Percentiles rank a stretch among this genome's conserved stretches.
Conservation (phyloP, 2,329 filamentous ascomycete genomes). For the Fusarium veterinarium region DNA sequence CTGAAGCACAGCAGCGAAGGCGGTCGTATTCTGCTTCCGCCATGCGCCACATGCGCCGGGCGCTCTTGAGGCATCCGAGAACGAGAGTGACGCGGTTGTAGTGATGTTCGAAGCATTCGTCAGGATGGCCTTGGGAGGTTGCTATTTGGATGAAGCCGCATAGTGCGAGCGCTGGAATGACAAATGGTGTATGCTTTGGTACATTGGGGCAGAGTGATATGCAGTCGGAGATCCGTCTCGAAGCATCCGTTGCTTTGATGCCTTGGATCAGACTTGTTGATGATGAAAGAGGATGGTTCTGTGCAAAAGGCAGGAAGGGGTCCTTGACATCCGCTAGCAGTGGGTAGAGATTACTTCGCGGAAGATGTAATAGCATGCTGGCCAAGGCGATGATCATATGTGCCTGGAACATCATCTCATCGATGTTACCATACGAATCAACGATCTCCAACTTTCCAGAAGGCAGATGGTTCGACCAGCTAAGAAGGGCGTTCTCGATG, state of each 20-base stretch:
- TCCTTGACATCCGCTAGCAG: constrained; percentile 21
- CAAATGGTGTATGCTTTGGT: constrained; percentile 36
- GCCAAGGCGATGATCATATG: constrained; percentile 37
- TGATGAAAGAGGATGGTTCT: constrained; percentile 16
- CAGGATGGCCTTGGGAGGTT: constrained; percentile 30
- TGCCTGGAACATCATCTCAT: constrained; percentile 43
- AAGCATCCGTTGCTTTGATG: constrained; percentile 41
- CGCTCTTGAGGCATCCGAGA: constrained; percentile 28
- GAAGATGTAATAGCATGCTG: constrained; percentile 37
- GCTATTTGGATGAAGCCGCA: constrained; percentile 39
- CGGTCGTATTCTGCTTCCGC: constrained; percentile 36
- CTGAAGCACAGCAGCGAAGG: constrained; percentile 27
- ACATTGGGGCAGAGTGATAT: constrained; percentile 35
- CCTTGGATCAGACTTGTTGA: constrained; percentile 32
- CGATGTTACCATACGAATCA: constrained; percentile 33
- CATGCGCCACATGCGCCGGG: constrained; percentile 31
- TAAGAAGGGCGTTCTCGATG: constrained; percentile 36
- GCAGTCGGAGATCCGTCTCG: constrained; percentile 35
- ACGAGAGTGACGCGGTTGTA: constrained; percentile 36
- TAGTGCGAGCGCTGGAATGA: constrained; percentile 29
- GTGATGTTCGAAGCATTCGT: constrained; percentile 40
- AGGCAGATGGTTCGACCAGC: constrained; percentile 37
- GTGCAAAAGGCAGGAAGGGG: constrained; percentile 9
- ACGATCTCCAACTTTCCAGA: constrained; percentile 32
- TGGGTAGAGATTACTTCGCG: constrained; percentile 28